Conservation (phyloP, 2,329 filamentous ascomycete genomes). For the Ophiostoma ulmi region DNA sequence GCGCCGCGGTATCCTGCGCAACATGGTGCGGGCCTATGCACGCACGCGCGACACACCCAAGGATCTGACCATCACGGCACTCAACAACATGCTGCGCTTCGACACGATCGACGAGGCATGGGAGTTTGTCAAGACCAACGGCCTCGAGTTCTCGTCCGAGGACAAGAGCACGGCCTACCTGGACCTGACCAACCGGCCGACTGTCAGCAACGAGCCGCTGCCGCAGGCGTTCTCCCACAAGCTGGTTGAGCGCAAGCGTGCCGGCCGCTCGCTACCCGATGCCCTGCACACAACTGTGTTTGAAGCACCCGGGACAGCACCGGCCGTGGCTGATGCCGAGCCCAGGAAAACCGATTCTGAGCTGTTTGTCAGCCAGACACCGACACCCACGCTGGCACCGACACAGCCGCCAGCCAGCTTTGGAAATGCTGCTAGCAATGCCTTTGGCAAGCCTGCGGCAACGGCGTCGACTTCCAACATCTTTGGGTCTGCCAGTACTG, state of each 20-base stretch:
- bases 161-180: constrained; percentile 39
- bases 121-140: constrained; percentile 56
- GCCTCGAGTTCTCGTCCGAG: constrained; percentile 46
- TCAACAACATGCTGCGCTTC: constrained; percentile 59
- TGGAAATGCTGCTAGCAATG: neutral
- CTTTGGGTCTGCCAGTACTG: neutral
- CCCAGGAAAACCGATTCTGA: neutral
- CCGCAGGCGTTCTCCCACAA: constrained; percentile 52
- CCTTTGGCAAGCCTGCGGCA: neutral
- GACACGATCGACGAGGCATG: constrained; percentile 63
- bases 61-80: constrained; percentile 52
- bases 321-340: neutral
- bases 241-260: constrained; percentile 58
- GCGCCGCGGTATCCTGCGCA: constrained; percentile 53
- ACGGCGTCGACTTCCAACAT: neutral
- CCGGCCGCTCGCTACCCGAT: constrained; percentile 46
- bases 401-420: neutral
- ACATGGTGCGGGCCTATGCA: constrained; percentile 51
- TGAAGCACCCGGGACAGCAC: constrained; percentile 34
- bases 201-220: constrained; percentile 44
- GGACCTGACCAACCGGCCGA: constrained; percentile 41
- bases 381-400: neutral
- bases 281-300: constrained; percentile 54
- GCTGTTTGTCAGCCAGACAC: constrained; percentile 25
- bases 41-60: constrained; percentile 54